Base-by-base conservation (phyloP, 2,329 filamentous ascomycete species). In the Fusarium foetens region DNA sequence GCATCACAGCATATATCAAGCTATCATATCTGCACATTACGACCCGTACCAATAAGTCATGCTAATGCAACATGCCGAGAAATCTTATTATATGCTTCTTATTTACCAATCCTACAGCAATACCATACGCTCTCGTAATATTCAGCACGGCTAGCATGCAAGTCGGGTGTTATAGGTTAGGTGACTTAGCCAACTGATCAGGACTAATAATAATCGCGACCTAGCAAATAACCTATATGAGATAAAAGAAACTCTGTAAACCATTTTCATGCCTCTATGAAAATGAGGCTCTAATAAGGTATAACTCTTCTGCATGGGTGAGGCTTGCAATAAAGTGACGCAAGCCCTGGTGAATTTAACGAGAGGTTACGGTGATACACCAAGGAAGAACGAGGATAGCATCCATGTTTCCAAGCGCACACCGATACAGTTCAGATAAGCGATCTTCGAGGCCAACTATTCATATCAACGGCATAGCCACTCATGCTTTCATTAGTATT, bases 51-150 rank as follows among this genome's bases (percentile, higher is more conserved):
- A 5, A 19, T 51, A 33, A 2, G 1, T 10, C 1, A 19, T 51
- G 3, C 16, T 1, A 10, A 14, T 33, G 0, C 0, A 7, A 10
- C 1, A 23, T 6, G 4, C 3, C 1, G 12, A 51, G 8, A 14
- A 2, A 14, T 8, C 4, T 2, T 8, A 14, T 17, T 1, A 14
- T 1, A 25, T 4, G 1, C 0, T 19, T 13, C 11, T 8, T 16
- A 2, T 17, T 16, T 2, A 29, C 5, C 5, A 11, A n/a, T 5
- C 6, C 13, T 21, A 16, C 23, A 49, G 3, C 16, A 25, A 4
- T 25, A 13, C 11, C 8, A 19, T 19, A 6, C 3, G 1, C n/a
- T 23, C 10, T n/a, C 6, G 14, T 23, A 5, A 2, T 19, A 23
- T 10, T 49, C 11, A 13, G 33, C 3, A 4, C 29, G 3, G 3